Evolutionary conservation across 306 rosid genomes (phyloP), one percentile per base, ranked within the genome.

Genomic region (Neltuma alba): DNA sequence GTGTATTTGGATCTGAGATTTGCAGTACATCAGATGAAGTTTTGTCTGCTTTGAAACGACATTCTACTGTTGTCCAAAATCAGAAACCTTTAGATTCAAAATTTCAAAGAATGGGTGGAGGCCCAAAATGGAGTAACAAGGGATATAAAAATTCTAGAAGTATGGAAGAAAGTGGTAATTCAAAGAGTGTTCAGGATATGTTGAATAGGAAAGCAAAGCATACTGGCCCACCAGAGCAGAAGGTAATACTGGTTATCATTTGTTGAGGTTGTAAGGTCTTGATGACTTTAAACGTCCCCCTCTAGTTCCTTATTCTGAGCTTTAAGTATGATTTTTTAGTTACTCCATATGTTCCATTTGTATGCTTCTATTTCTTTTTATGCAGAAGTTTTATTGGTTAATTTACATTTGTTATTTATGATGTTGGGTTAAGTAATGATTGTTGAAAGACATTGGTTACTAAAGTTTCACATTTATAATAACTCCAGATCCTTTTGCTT

Each of bases 1-100:
- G 78, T 69, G 99, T 95, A 63, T 95, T 88, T 89, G 96, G 98
- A 80, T 91, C 97, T 80, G 93, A 89, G 80, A 89, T 95, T 80
- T 91, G 93, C 82, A 91, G 85, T 76, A 95, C 98, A 34, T 84
- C 98, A 63, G 93, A 87, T 33, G 97, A 95, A 34, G 96, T 95
- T 80, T 83, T 95, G 83, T 89, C 93, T 84, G 89, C 98, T 60
- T 84, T 95, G 88, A 92, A 88, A 85, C 86, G 95, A 55, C 99
- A 95, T 90, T 89, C 95, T 74, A 82, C 97, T 67, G 37, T 79
- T 64, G 78, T 86, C 81, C 97, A 94, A 70, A 87, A 87, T 78
- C 90, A 87, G 30, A 91, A 88, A 84, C 65, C 80, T 80, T 79
- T 72, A 38, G 77, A 79, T 78, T 86, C 88, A 69, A 91, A 85